Conservation (phyloP, 176 grass and related monocot genomes). For the Metroxylon sagu region DNA sequence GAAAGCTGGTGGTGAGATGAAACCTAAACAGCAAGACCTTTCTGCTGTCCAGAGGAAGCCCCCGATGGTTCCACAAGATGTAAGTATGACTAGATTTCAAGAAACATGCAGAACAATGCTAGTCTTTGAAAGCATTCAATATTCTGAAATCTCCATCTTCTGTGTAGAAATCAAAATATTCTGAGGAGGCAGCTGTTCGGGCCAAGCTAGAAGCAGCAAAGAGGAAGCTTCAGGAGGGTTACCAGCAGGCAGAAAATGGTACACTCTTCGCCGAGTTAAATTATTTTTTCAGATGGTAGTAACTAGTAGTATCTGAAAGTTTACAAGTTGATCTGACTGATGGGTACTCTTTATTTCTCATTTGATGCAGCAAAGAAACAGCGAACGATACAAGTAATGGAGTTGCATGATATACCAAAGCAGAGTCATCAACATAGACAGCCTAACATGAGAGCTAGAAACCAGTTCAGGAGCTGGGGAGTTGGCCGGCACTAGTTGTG, state of each 20-base stretch:
- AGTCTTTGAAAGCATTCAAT: not conserved
- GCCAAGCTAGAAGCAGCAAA: constrained; percentile 46
- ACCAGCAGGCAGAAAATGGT: constrained; percentile 69
- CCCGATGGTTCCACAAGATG: constrained; percentile 22
- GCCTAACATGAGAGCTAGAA: constrained; percentile 13
- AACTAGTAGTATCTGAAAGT: not conserved
- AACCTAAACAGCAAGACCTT: constrained; percentile 32
- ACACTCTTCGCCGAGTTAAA: not conserved
- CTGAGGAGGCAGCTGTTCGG: constrained; percentile 21
- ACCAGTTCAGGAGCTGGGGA: constrained; percentile 2
- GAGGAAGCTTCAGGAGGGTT: constrained; percentile 59
- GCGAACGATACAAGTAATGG: constrained; percentile 53
- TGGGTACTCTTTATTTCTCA: not conserved
- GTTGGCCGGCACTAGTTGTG: not conserved
- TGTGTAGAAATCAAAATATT: constrained; percentile 24
- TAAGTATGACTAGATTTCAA: constrained; percentile 17
- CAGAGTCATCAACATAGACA: constrained; percentile 36
- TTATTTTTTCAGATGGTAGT: no score
- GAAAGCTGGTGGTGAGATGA: not conserved
- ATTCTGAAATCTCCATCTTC: not conserved
- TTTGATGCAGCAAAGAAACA: constrained; percentile 58
- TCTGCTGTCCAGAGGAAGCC: constrained; percentile 27
- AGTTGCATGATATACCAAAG: constrained; percentile 44
- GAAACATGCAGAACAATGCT: not conserved
- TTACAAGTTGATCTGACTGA: not conserved